These are phyloP conservation scores for Talaromyces thailandensis DNA, from an alignment of 495 filamentous ascomycete species.

Conservation along the genomic window DNA sequence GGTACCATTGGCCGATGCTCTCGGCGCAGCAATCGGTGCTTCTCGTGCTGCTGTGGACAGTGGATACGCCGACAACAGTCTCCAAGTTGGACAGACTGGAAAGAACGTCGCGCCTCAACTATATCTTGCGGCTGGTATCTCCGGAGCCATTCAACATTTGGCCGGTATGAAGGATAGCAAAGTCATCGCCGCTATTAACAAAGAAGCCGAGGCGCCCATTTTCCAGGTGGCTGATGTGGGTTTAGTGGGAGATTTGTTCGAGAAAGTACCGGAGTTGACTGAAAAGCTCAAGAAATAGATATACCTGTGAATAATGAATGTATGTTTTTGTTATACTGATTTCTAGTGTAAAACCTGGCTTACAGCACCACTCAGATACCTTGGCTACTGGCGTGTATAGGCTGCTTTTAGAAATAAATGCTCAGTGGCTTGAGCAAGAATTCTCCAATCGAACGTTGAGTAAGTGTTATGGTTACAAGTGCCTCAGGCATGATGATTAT, in stretches of 20 bases:
- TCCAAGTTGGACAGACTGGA: constrained; percentile 96
- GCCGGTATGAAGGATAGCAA: constrained; percentile 99
- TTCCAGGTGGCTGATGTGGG: constrained; percentile 98
- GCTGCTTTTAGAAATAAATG: not conserved
- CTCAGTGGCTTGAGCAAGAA: no score
- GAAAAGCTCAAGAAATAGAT: constrained; percentile 74
- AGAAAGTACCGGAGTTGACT: constrained; percentile 90
- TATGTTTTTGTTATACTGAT: not conserved
- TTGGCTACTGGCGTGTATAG: no score
- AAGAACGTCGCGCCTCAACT: constrained; percentile 96
- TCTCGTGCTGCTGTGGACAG: constrained; percentile 93
- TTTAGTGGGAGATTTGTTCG: constrained; percentile 88
- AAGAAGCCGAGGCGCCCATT: constrained; percentile 92
- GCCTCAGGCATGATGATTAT: not conserved
- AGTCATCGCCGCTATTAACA: constrained; percentile 98
- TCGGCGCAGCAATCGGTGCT: constrained; percentile 90
- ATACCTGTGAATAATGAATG: constrained; percentile 2
- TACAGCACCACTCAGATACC: not conserved
- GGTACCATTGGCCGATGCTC: constrained; percentile 78
- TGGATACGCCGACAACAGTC: constrained; percentile 97
- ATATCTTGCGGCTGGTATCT: constrained; percentile 92
- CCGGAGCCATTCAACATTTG: constrained; percentile 94
- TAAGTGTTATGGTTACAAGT: not conserved
- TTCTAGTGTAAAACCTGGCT: not conserved
- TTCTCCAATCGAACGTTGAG: not conserved